A percentile compares a stretch with the other conserved stretches of the same genome.
Conservation (phyloP, 257 asterid species). For the Jasminum sambac region DNA sequence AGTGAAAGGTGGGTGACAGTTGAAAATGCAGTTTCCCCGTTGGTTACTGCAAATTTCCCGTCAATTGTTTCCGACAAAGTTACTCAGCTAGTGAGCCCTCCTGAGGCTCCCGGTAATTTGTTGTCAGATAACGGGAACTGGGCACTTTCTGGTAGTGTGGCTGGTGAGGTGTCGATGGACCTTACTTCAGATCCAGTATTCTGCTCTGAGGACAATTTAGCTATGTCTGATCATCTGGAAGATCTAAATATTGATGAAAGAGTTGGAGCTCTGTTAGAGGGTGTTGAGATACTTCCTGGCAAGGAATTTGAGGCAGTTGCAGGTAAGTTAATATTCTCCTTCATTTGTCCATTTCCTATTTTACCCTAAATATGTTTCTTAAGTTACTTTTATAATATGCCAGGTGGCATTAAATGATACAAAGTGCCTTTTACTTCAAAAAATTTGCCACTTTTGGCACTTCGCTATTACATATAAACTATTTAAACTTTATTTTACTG, state of each 20-base stretch:
- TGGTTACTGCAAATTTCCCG: conserved; percentile 55
- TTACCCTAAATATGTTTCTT: conserved; percentile 3
- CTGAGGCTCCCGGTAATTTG: conserved; percentile 98
- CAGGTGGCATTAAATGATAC: conserved; percentile 13
- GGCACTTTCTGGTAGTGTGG: conserved; percentile 31
- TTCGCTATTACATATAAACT: conserved; percentile 4
- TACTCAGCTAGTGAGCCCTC: conserved; percentile 86
- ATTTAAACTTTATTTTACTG: conserved; percentile 4
- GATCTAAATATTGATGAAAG: conserved; percentile 71
- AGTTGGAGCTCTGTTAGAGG: conserved; percentile 71
- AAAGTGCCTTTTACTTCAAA: neutral
- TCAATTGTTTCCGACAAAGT: conserved; percentile 83
- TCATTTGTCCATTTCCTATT: conserved; percentile 7
- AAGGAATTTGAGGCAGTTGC: conserved; percentile 76
- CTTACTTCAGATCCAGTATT: conserved; percentile 31
- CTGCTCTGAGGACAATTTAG: conserved; percentile 34
- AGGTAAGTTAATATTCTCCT: conserved; percentile 47
- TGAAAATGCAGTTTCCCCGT: conserved; percentile 91
- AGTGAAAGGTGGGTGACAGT: conserved; percentile 96
- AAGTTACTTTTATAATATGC: conserved; percentile 14
- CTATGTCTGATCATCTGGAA: conserved; percentile 37
- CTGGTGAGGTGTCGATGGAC: conserved; percentile 34
- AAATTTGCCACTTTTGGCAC: conserved; percentile 9
- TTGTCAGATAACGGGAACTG: conserved; percentile 61
- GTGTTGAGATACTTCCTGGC: conserved; percentile 64